Percentiles rank a stretch among this genome's conserved stretches.
phyloP scores from a whole-genome alignment of 495 filamentous ascomycete genomes.

The Xylaria castorea region DNA sequence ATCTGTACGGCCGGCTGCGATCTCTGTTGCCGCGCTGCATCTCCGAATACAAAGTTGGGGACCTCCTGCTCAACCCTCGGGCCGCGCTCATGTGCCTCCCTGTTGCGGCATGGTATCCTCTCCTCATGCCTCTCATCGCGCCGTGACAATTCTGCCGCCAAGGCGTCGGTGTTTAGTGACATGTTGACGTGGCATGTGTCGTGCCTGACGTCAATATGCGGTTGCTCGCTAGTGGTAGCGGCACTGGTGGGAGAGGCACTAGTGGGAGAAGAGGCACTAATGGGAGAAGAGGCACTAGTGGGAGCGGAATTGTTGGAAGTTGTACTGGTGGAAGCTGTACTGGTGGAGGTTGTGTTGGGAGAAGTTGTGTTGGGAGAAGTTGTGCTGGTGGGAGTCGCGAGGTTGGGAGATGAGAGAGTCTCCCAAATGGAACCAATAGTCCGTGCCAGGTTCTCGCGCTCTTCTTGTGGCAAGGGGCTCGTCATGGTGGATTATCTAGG shows the following conservation, averaged over 20 bases:
- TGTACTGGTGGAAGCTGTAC: neutral
- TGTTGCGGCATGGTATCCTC: neutral
- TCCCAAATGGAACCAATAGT: neutral
- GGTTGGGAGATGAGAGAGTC: neutral
- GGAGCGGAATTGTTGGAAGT: neutral
- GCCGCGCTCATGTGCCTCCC: neutral
- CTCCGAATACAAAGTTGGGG: neutral
- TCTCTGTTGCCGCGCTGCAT: neutral
- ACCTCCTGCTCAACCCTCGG: neutral
- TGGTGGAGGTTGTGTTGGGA: neutral
- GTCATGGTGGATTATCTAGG: neutral
- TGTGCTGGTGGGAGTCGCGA: neutral
- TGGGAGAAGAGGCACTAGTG: neutral
- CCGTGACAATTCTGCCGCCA: neutral
- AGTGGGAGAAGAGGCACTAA: neutral
- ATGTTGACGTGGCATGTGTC: neutral
- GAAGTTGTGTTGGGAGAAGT: neutral
- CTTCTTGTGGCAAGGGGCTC: neutral
- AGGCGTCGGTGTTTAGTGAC: neutral
- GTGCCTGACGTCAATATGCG: neutral
- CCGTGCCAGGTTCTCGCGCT: neutral
- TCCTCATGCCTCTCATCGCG: neutral
- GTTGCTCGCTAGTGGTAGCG: neutral
- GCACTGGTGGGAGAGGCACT: neutral
- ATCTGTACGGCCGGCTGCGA: neutral